Evolutionary conservation across 176 grass and related monocot genomes (phyloP).

Genomic region (Triticum urartu): DNA sequence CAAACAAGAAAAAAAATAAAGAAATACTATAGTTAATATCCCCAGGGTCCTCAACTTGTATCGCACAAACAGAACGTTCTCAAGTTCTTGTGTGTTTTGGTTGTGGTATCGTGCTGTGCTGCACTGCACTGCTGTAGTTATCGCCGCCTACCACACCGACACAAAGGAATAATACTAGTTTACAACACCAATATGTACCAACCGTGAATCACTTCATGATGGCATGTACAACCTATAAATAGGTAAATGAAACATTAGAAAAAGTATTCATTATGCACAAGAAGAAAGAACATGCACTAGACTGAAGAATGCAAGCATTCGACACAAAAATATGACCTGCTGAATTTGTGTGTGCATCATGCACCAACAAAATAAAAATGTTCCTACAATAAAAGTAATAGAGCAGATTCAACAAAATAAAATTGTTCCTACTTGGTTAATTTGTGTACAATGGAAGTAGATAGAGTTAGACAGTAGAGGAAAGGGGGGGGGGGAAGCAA

Average conservation of each 20-base stretch:
- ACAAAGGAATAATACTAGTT: conserved; percentile 11
- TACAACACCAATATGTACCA: conserved; percentile 39
- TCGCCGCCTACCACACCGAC: not conserved
- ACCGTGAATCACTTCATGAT: conserved; percentile 15
- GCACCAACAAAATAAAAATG: not conserved
- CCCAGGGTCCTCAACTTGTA: conserved; percentile 17
- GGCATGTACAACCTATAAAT: conserved; percentile 8
- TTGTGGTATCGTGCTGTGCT: not conserved
- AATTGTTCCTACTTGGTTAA: not conserved
- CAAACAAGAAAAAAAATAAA: not conserved
- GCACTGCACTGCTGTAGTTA: not conserved
- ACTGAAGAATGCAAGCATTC: no score
- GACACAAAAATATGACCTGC: not conserved
- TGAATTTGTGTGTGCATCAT: not conserved
- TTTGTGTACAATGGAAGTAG: not conserved
- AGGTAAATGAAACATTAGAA: conserved; percentile 13
- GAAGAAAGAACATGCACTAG: not conserved
- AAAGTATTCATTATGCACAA: conserved; percentile 5
- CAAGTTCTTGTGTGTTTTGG: not conserved
- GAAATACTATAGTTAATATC: conserved; percentile 30
- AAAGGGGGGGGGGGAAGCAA: no score
- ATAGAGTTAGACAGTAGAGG: no score
- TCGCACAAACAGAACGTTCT: not conserved
- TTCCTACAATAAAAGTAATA: not conserved
- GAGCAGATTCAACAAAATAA: not conserved